Base-by-base conservation (phyloP, 306 rosid genomes). In the Medicago lupulina region DNA sequence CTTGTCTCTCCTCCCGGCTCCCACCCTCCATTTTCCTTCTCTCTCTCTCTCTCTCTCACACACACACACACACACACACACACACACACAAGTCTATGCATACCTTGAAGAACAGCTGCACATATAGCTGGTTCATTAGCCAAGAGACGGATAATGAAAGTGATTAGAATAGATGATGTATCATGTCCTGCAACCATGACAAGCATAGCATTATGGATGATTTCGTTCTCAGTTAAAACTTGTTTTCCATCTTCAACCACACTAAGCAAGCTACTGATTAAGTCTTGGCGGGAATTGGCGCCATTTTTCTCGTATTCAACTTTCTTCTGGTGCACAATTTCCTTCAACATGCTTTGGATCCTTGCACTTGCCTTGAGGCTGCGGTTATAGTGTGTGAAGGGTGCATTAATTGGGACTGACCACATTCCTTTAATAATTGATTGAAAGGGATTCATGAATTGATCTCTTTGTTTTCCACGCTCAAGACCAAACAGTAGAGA, bases 181-280 rank as follows among this genome's bases (percentile, higher is more conserved):
- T 93, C 98, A 71, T 89, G 50, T 73, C 96, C 96, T 15, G 93
- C 93, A 25, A 86, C 80, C 96, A 93, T 88, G 81, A 89, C 83
- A 79, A 89, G 68, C 80, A 64, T 67, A 39, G 54, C 65, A 49
- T 91, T 93, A 34, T 93, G 86, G 34, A 91, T n/a, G 65, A 89
- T 88, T 77, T 91, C 93, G 51, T 81, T 80, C 65, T 89, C 96
- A 3, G 86, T 85, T 2, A 91, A 17, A 10, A 43, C 85, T 66
- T 85, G 84, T 70, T 82, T 57, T 3, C 16, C 65, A 7, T 87
- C 79, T 38, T 80, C 83, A 23, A 41, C 74, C 77, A 78, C 81
- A 79, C 90, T 60, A 74, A 91, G 87, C 87, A 91, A 21, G 85
- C 83, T 75, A 71, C 87, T 83, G 64, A 93, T 88, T 11, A 93